Evolutionary conservation across 257 asterid species (phyloP).

Genomic region (Solanum arcanum): DNA sequence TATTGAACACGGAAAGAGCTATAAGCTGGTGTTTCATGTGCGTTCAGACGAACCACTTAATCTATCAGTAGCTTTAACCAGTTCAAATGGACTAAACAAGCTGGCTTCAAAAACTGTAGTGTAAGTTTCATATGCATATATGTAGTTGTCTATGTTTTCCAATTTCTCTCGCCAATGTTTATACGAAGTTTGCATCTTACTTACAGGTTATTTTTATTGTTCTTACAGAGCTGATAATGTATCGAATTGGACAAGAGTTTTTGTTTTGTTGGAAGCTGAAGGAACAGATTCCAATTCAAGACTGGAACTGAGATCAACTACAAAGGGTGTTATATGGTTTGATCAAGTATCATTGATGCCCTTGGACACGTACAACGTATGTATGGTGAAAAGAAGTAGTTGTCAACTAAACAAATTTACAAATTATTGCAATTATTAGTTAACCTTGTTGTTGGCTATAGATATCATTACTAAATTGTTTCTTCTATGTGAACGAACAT

Average conservation of each 20-base stretch:
- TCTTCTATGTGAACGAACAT: neutral
- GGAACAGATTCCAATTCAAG: conserved; percentile 58
- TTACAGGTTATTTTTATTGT: neutral
- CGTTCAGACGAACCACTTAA: conserved; percentile 50
- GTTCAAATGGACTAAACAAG: conserved; percentile 44
- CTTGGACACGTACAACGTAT: conserved; percentile 76
- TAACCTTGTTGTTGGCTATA: neutral
- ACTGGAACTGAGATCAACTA: conserved; percentile 63
- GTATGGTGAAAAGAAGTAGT: neutral
- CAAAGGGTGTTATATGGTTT: conserved; percentile 78
- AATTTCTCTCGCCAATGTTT: neutral
- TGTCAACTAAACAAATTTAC: neutral
- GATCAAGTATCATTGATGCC: conserved; percentile 98
- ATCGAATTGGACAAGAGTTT: conserved; percentile 74
- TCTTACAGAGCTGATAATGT: conserved; percentile 46
- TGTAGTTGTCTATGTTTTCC: neutral
- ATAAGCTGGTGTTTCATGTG: conserved; percentile 60
- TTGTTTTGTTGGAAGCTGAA: conserved; percentile 46
- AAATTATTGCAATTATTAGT: neutral
- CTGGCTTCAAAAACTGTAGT: conserved; percentile 45
- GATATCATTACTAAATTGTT: neutral
- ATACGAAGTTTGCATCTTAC: neutral
- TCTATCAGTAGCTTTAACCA: conserved; percentile 52
- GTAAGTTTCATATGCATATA: conserved; percentile 26
- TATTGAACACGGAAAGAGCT: conserved; percentile 71